Percentiles rank a stretch among this genome's conserved stretches.
These are phyloP conservation scores for Ophiostoma himal-ulmi DNA, from an alignment of 2,329 filamentous ascomycete species.

Conservation along the genomic window DNA sequence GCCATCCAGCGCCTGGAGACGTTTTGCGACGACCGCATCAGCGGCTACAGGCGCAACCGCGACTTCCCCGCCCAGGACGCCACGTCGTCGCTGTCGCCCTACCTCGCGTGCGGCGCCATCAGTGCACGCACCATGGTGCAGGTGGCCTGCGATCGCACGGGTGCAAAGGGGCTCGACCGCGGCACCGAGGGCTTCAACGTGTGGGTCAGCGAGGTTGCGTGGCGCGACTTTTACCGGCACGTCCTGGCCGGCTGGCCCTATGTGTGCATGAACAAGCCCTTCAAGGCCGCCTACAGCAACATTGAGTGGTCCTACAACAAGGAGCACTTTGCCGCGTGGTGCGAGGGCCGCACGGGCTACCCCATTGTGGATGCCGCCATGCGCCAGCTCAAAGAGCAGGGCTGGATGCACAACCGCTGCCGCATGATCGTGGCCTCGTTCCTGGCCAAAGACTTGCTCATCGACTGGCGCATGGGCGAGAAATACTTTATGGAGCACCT, in stretches of 20 bases:
- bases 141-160: slow-evolving; percentile 56
- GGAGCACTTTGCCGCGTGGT: slow-evolving; percentile 67
- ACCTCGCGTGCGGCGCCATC: slow-evolving; percentile 61
- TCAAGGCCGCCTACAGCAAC: slow-evolving; percentile 77
- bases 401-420: slow-evolving; percentile 79
- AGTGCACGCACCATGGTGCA: slow-evolving; percentile 60
- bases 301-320: slow-evolving; percentile 74
- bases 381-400: slow-evolving; percentile 63
- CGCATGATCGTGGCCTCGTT: slow-evolving; percentile 82
- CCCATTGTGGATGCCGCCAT: slow-evolving; percentile 84
- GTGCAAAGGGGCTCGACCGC: slow-evolving; percentile 58
- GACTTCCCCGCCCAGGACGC: slow-evolving; percentile 58
- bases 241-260: slow-evolving; percentile 83
- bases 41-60: slow-evolving; percentile 36
- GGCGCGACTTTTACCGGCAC: slow-evolving; percentile 85
- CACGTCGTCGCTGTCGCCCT: slow-evolving; percentile 67
- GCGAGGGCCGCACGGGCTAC: slow-evolving; percentile 66
- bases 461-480: slow-evolving; percentile 82
- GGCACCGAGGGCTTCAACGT: slow-evolving; percentile 59
- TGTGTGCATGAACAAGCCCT: slow-evolving; percentile 60
- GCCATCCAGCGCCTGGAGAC: slow-evolving; percentile 57
- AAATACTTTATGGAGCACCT: slow-evolving; percentile 75
- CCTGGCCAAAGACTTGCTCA: slow-evolving; percentile 68
- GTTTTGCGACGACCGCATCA: slow-evolving; percentile 51
- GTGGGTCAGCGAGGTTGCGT: slow-evolving; percentile 80